phyloP scores from a whole-genome alignment of 2,329 filamentous ascomycete genomes.

The Cytospora piceicola region DNA sequence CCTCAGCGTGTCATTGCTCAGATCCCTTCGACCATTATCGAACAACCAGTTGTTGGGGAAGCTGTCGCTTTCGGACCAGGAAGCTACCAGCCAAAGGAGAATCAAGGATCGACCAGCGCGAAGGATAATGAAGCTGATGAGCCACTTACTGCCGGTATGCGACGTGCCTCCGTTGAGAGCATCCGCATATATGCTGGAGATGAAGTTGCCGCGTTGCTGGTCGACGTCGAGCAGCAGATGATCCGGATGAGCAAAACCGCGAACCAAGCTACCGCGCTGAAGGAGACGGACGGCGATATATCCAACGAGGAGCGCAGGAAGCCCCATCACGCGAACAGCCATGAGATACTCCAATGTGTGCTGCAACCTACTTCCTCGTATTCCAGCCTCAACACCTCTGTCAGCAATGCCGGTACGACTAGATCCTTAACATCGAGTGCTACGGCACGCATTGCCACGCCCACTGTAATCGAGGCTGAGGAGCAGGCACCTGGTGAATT shows the following conservation, averaged over 20 bases:
- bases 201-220: conserved; percentile 68
- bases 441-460: conserved; percentile 31
- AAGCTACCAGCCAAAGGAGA: conserved; percentile 32
- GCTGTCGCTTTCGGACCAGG: conserved; percentile 40
- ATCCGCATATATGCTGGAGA: conserved; percentile 71
- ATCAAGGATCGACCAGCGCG: background rate
- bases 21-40: conserved; percentile 60
- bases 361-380: conserved; percentile 40
- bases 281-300: conserved; percentile 33
- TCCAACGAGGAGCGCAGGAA: conserved; percentile 45
- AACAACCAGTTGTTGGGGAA: conserved; percentile 53
- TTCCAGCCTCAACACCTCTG: conserved; percentile 32
- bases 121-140: conserved; percentile 23
- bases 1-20: conserved; percentile 57
- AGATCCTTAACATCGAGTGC: conserved; percentile 16
- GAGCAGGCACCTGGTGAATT: conserved; percentile 40
- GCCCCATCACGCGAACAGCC: conserved; percentile 54
- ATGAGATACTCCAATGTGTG: conserved; percentile 52
- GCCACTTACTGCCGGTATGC: conserved; percentile 31
- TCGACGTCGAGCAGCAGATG: conserved; percentile 68
- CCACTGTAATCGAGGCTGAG: conserved; percentile 37
- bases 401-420: conserved; percentile 22
- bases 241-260: conserved; percentile 46
- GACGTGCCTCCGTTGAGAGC: conserved; percentile 59
- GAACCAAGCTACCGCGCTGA: conserved; percentile 45